These are phyloP conservation scores for Raffaelea albimanens DNA, from an alignment of 2,329 filamentous ascomycete species.

Conservation along the genomic window DNA sequence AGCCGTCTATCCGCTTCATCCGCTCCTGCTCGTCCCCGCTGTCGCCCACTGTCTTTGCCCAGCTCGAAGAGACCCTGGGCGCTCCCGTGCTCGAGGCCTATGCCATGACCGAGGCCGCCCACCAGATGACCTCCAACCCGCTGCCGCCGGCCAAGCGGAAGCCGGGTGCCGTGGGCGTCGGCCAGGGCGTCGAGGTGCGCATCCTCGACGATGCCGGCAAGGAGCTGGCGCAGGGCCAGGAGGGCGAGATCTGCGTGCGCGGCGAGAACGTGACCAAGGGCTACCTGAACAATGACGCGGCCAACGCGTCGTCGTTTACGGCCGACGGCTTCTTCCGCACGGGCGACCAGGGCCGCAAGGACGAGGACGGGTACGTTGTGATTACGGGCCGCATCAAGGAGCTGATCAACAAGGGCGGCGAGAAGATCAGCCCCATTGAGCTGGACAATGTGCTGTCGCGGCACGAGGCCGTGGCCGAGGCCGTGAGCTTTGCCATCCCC, in stretches of 20 bases:
- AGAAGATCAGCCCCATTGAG: slow-evolving; percentile 85
- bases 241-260: slow-evolving; percentile 75
- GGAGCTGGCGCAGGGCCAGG: slow-evolving; percentile 56
- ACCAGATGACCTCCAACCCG: slow-evolving; percentile 74
- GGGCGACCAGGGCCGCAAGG: slow-evolving; percentile 74
- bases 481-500: slow-evolving; percentile 73
- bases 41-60: slow-evolving; percentile 70
- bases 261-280: slow-evolving; percentile 79
- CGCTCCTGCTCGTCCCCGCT: slow-evolving; percentile 79
- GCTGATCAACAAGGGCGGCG: slow-evolving; percentile 81
- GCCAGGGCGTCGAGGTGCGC: slow-evolving; percentile 72
- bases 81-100: slow-evolving; percentile 84
- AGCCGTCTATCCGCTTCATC: slow-evolving; percentile 73
- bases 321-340: slow-evolving; percentile 76
- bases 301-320: slow-evolving; percentile 67
- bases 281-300: slow-evolving; percentile 73
- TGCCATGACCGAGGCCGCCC: slow-evolving; percentile 84
- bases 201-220: slow-evolving; percentile 64
- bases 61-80: slow-evolving; percentile 64
- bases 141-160: slow-evolving; percentile 62
- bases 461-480: slow-evolving; percentile 64
- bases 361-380: slow-evolving; percentile 70
- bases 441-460: slow-evolving; percentile 74
- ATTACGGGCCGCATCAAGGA: slow-evolving; percentile 93
- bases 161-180: slow-evolving; percentile 73